Evolutionary conservation across 805 yeast genomes (phyloP), one percentile per base, ranked within the genome.

Genomic region (Yarrowia sp.): DNA sequence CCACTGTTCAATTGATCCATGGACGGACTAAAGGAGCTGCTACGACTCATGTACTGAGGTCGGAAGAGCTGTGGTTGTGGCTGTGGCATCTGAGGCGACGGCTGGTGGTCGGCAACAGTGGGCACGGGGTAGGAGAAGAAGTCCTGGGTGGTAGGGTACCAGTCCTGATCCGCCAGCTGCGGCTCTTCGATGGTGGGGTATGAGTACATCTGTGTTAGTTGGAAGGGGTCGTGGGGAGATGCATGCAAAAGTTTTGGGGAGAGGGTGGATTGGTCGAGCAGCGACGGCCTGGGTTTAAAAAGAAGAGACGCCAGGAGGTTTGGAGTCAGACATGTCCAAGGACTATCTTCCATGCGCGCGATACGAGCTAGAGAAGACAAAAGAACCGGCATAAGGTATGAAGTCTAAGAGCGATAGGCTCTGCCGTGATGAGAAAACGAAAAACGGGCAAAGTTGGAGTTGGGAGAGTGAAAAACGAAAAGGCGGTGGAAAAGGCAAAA

Each of bases 121-220:
- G 61, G 61, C 1, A 58, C 64, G 14, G 64, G 64, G 40, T 58
- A 58, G 40, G 64, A 38, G 64, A 58, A 58, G 50, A 58, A 58
- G 40, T 42, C 49, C 50, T 58, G 64, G 30, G 64, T 58, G 64
- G 63, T 55, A 30, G 64, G 64, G 50, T 42, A 58, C 64, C 64
- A 58, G 64, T 58, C 50, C 64, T 58, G 64, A 40, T 58, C 64
- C 15, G 64, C 50, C 13, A 58, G 40, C 50, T 58, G 64, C 5
- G 64, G 64, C 64, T 58, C 64, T 30, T 58, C 50, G 20, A 58
- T 58, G 30, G 64, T 58, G 30, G 64, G 64, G n/a, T 58, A 58
- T n/a, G 64, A 42, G 64, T 58, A 58, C 64, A 58, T 58, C 64
- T 58, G 64, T 58, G 64, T 58, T 58, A 58, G 64, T 42, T 40